Percentiles rank a stretch among this genome's conserved stretches.
These are phyloP conservation scores for Cladophialophora chaetospira DNA, from an alignment of 2,329 filamentous ascomycete species.

Conservation along the genomic window DNA sequence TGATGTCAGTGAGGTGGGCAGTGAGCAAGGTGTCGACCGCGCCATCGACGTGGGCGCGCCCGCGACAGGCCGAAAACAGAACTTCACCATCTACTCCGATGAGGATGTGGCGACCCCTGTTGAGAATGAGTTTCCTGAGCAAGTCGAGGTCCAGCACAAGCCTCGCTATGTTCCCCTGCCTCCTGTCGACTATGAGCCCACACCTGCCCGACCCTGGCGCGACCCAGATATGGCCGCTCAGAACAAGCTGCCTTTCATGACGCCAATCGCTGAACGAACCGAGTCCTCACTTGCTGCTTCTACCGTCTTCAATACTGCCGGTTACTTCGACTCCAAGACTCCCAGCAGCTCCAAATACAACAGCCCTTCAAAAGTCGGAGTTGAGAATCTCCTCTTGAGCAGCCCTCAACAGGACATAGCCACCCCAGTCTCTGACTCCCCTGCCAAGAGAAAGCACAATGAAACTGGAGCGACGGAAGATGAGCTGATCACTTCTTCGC, in stretches of 20 bases:
- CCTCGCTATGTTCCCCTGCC: conserved; percentile 75
- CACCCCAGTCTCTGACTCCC: conserved; percentile 37
- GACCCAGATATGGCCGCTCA: conserved; percentile 79
- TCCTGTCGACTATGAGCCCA: conserved; percentile 80
- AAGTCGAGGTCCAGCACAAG: conserved; percentile 47
- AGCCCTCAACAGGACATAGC: conserved; percentile 64
- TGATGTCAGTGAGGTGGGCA: conserved; percentile 25
- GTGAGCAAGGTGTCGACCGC: conserved; percentile 23
- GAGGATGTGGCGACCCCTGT: conserved; percentile 36
- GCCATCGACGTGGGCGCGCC: conserved; percentile 14
- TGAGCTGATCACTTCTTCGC: conserved; percentile 17
- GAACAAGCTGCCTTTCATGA: conserved; percentile 96
- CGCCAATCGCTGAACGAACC: conserved; percentile 92
- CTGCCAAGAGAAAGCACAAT: conserved; percentile 23
- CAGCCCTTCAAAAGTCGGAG: conserved; percentile 37
- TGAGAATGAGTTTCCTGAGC: conserved; percentile 33
- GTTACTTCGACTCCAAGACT: conserved; percentile 70
- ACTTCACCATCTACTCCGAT: conserved; percentile 23
- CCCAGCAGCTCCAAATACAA: conserved; percentile 62
- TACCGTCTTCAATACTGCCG: conserved; percentile 59
- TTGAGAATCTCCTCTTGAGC: conserved; percentile 58
- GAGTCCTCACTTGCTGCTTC: conserved; percentile 78
- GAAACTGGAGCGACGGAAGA: conserved; percentile 17
- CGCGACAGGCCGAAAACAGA: conserved; percentile 20
- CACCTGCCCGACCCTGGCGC: conserved; percentile 73